Evolutionary conservation across 352 stramenopile genomes (phyloP).

Genomic region (Globisporangium recalcitrans): DNA sequence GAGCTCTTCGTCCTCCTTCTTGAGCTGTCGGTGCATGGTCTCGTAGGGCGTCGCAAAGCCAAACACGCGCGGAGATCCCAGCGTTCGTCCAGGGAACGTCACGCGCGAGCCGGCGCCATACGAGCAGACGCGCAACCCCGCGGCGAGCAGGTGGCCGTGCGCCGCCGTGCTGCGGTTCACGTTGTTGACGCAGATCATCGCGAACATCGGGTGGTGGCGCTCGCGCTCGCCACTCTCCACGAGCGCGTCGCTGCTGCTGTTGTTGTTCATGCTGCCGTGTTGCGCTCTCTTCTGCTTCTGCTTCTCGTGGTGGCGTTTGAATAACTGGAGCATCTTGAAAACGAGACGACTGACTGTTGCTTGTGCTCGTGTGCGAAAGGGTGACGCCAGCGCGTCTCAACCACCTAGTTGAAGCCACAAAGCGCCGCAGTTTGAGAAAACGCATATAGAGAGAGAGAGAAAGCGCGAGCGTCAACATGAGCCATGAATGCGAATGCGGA

Average conservation of each 20-base stretch:
- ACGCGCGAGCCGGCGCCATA: constrained; percentile 64
- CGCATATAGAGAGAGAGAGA: too few relatives aligned
- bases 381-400: not conserved
- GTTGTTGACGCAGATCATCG: constrained; percentile 86
- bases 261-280: not conserved
- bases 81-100: constrained; percentile 45
- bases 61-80: constrained; percentile 37
- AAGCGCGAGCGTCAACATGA: too few relatives aligned
- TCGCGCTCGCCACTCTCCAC: not conserved
- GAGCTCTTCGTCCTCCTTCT: constrained; percentile 43
- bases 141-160: constrained; percentile 46
- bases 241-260: too few relatives aligned
- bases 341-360: not conserved
- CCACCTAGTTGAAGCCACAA: constrained; percentile 1
- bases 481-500: not conserved
- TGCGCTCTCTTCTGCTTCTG: constrained; percentile 3
- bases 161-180: constrained; percentile 82
- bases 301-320: constrained; percentile 9
- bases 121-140: constrained; percentile 62
- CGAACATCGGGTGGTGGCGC: constrained; percentile 33
- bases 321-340: constrained; percentile 15
- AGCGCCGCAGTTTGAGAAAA: not conserved
- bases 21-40: constrained; percentile 46
- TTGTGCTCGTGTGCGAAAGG: not conserved
- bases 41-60: constrained; percentile 69